Conservation (phyloP, 169 alveolate genomes). For the Blepharisma undulans region DNA sequence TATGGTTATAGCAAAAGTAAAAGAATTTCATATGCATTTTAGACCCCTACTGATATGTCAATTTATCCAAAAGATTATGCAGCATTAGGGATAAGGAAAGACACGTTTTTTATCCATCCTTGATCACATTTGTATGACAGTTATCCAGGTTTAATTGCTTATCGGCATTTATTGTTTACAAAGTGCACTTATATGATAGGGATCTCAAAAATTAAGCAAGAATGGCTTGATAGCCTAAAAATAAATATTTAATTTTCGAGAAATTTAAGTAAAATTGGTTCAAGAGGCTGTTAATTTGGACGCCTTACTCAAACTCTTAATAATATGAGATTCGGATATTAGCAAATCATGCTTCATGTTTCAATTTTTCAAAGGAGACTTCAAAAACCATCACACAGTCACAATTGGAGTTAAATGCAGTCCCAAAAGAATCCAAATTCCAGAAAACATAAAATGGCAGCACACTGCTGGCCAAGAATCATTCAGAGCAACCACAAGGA, state of each 20-base stretch:
- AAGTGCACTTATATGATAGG: not conserved
- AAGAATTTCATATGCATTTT: not conserved
- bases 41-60: not conserved
- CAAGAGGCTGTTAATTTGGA: not conserved
- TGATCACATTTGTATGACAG: conserved; percentile 15
- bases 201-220: not conserved
- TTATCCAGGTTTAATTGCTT: conserved; percentile 20
- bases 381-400: conserved; percentile 47
- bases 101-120: conserved; percentile 38
- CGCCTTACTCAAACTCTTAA: conserved; percentile 38
- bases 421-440: conserved; percentile 43
- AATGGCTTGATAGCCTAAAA: conserved; percentile 8
- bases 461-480: conserved; percentile 79
- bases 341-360: conserved; percentile 57
- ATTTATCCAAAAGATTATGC: conserved; percentile 15
- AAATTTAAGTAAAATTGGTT: no score
- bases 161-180: conserved; percentile 12
- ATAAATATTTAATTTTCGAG: not conserved
- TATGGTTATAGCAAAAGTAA: not conserved
- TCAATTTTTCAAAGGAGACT: conserved; percentile 53
- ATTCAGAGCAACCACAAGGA: conserved; percentile 66
- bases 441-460: conserved; percentile 40
- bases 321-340: conserved; percentile 63
- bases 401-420: conserved; percentile 65
- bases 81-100: not conserved